These are phyloP conservation scores for Xylaria intraflava DNA, from an alignment of 495 filamentous ascomycete species.

Conservation along the genomic window DNA sequence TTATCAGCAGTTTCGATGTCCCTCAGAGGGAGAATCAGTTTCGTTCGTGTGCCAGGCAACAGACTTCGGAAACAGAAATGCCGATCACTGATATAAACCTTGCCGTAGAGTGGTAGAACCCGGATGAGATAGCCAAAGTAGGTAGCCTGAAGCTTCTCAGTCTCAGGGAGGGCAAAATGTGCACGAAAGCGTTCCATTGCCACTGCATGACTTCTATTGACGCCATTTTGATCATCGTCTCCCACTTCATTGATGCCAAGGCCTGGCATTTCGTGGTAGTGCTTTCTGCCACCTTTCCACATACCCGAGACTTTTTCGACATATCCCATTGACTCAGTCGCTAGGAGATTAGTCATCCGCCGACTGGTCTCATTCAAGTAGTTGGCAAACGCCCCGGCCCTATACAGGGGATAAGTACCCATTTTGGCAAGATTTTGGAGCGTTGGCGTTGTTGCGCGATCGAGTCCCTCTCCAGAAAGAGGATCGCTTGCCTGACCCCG, in stretches of 20 bases:
- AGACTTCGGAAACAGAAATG: constrained; percentile 92
- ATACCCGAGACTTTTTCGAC: constrained; percentile 96
- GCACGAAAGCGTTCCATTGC: constrained; percentile 74
- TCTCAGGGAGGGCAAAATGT: constrained; percentile 80
- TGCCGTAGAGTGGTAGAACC: constrained; percentile 89
- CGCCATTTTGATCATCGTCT: constrained; percentile 51
- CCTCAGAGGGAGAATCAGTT: constrained; percentile 83
- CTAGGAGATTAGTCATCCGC: constrained; percentile 77
- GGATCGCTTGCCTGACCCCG: constrained; percentile 33
- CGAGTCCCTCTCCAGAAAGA: constrained; percentile 22
- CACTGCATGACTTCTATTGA: constrained; percentile 53
- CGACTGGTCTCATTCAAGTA: constrained; percentile 69
- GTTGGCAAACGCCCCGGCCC: constrained; percentile 76
- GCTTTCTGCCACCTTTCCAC: constrained; percentile 86
- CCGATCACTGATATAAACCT: constrained; percentile 89
- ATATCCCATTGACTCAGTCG: constrained; percentile 94
- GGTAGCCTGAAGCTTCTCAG: constrained; percentile 80
- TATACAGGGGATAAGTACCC: constrained; percentile 75
- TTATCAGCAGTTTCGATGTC: constrained; percentile 93
- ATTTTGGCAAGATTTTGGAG: constrained; percentile 68
- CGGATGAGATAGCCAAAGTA: constrained; percentile 86
- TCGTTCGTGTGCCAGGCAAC: constrained; percentile 83
- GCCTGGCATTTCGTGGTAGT: constrained; percentile 74
- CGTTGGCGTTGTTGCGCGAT: constrained; percentile 44
- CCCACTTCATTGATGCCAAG: constrained; percentile 54